Evolutionary conservation across 2,329 filamentous ascomycete genomes (phyloP), one percentile per base, ranked within the genome.

Genomic region (Pseudogymnoascus sp.): DNA sequence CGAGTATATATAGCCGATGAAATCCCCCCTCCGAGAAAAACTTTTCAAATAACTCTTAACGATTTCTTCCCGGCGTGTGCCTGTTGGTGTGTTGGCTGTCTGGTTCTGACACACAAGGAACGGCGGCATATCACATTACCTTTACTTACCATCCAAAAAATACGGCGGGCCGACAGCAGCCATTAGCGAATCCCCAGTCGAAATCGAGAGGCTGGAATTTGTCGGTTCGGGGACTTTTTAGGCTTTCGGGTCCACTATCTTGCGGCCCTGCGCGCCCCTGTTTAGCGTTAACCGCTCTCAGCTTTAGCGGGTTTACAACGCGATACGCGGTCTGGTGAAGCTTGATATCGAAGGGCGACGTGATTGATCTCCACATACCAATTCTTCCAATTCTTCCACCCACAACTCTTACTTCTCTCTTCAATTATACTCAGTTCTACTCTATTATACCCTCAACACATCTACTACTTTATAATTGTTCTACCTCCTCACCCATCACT

Each of bases 251-350:
- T 54, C 47, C 47, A 54, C 47, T 54, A 54, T 54, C 47, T 54
- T 54, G 47, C 47, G 47, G 47, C 47, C 47, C 47, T 60, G 57
- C 31, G 16, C 16, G 37, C 34, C 57, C 57, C 57, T 60, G 57
- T 12, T 60, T 60, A 60, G 57, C 37, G 57, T 21, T 34, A 34
- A 12, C 31, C 31, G 31, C 31, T 34, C 18, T 29, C 37, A 34
- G 31, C 37, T 29, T 14, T 40, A 40, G 57, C 37, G 57, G 57
- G 57, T 60, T 60, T 60, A 60, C 57, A 60, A 60, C 57, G 57
- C 57, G 57, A 40, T 60, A 60, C 57, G 57, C 57, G 57, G 57
- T 34, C 8, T 16, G 47, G 26, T 60, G 57, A 60, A 40, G 57
- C 57, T 60, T 60, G 37, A 60, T 31, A 34, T 54, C 47, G 47